Conservation (phyloP, 2,329 filamentous ascomycete species). For the Cordyceps cateniannulata region DNA sequence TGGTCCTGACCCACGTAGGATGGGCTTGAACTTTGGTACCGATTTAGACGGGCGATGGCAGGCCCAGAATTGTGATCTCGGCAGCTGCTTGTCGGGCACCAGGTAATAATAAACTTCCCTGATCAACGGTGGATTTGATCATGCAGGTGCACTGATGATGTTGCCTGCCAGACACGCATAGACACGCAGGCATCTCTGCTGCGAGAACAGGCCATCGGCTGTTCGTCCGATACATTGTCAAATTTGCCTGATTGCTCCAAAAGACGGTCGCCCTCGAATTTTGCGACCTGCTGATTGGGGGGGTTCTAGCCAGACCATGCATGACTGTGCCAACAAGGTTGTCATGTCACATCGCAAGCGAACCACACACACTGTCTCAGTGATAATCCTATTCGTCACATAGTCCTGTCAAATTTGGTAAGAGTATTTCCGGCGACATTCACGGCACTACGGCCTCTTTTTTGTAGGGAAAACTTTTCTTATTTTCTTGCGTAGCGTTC, state of each 20-base stretch:
- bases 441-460: background rate
- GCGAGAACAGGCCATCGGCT: background rate
- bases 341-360: background rate
- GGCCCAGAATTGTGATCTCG: background rate
- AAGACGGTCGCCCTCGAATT: background rate
- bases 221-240: constrained; percentile 1
- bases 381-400: background rate
- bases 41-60: background rate
- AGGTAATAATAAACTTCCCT: background rate
- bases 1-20: background rate
- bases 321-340: background rate
- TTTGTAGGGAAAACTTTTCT: background rate
- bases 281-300: no score
- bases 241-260: background rate
- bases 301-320: background rate
- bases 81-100: no score
- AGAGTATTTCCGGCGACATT: constrained; percentile 1
- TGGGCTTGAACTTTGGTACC: background rate
- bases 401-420: background rate
- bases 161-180: background rate
- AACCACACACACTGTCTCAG: background rate
- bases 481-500: background rate
- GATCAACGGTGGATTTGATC: background rate
- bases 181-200: no score
- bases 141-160: background rate